phyloP scores from a whole-genome alignment of 257 asterid genomes.

The Capsicum pubescens region DNA sequence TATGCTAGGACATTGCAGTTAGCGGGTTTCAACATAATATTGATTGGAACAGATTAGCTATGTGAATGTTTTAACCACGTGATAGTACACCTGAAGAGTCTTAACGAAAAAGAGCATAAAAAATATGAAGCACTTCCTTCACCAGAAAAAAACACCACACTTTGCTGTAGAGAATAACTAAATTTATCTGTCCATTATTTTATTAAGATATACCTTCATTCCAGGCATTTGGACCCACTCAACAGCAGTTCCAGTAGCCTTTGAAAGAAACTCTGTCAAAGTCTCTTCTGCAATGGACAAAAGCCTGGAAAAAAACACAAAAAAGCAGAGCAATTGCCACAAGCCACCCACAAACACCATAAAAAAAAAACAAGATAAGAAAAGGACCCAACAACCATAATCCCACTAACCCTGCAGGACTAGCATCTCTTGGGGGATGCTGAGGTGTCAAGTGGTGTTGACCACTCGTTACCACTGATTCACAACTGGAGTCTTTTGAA shows the following conservation, averaged over 20 bases:
- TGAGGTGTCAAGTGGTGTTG: slow-evolving; percentile 77
- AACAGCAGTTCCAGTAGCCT: slow-evolving; percentile 98
- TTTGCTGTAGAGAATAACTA: background rate
- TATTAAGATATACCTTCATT: slow-evolving; percentile 72
- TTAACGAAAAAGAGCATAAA: background rate
- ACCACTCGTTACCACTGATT: slow-evolving; percentile 90
- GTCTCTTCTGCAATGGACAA: slow-evolving; percentile 98
- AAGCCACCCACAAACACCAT: slow-evolving; percentile 34
- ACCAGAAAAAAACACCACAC: background rate
- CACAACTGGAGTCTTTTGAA: slow-evolving; percentile 85
- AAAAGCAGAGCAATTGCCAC: slow-evolving; percentile 38
- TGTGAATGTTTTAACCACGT: background rate
- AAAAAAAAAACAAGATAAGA: slow-evolving; percentile 45
- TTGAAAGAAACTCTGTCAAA: slow-evolving; percentile 92
- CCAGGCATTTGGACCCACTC: slow-evolving; percentile 99
- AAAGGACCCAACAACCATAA: slow-evolving; percentile 53
- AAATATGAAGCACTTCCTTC: background rate
- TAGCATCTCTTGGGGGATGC: slow-evolving; percentile 96
- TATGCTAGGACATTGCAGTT: background rate
- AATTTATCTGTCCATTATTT: slow-evolving; percentile 3
- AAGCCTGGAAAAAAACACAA: slow-evolving; percentile 60
- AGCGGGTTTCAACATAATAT: background rate
- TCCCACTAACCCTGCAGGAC: slow-evolving; percentile 87
- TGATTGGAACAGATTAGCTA: background rate
- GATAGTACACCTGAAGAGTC: background rate